Conservation (phyloP, 306 rosid genomes). For the Malus domestica region DNA sequence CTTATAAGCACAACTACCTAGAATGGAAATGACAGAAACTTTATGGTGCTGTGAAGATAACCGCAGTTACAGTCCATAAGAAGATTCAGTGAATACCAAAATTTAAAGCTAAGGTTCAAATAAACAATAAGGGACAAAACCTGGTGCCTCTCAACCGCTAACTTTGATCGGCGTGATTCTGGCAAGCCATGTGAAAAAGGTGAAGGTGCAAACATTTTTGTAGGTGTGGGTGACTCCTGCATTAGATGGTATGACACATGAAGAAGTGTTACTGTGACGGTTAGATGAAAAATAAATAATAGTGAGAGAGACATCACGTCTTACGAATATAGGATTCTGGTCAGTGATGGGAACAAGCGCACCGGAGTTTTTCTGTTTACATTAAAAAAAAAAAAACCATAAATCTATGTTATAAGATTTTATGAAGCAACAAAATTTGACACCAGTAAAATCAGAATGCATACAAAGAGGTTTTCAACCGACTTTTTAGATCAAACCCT, state of each 20-base stretch:
- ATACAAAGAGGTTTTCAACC: background rate
- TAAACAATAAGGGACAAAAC: conserved; percentile 29
- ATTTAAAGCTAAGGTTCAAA: background rate
- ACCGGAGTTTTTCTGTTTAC: conserved; percentile 59
- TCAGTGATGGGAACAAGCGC: conserved; percentile 45
- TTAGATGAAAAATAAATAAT: conserved; percentile 6
- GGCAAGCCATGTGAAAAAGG: conserved; percentile 52
- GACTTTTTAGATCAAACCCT: background rate
- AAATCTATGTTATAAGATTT: background rate
- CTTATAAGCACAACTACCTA: background rate
- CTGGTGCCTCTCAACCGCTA: conserved; percentile 78
- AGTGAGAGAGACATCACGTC: conserved; percentile 14
- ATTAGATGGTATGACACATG: conserved; percentile 1
- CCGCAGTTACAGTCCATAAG: background rate
- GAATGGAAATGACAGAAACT: background rate
- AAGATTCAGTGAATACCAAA: background rate
- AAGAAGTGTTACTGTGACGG: background rate
- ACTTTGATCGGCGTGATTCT: conserved; percentile 73
- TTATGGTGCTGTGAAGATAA: background rate
- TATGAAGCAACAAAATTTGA: background rate
- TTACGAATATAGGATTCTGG: conserved; percentile 62
- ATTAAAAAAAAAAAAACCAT: background rate
- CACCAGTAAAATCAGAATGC: background rate
- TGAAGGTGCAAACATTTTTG: conserved; percentile 54
- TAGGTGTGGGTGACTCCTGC: conserved; percentile 94